A percentile compares a stretch with the other conserved stretches of the same genome.
Conservation (phyloP, 2,329 filamentous ascomycete species). For the Epichloe bromicola region DNA sequence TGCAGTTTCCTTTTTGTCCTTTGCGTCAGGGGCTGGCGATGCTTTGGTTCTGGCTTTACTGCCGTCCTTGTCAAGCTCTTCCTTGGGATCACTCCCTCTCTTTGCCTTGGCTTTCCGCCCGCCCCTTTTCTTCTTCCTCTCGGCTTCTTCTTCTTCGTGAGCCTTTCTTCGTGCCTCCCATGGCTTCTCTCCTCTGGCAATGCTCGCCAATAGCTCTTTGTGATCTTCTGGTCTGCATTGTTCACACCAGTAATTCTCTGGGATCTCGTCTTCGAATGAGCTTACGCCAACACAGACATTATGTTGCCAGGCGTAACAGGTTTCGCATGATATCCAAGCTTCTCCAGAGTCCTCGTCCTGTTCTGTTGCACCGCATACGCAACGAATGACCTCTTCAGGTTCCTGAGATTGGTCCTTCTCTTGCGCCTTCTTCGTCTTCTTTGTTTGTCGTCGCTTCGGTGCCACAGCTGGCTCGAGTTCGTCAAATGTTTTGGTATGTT, state of each 20-base stretch:
- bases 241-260: constrained; percentile 86
- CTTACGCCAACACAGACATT: constrained; percentile 87
- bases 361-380: constrained; percentile 79
- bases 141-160: constrained; percentile 50
- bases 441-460: constrained; percentile 39
- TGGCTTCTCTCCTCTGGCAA: constrained; percentile 68
- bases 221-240: constrained; percentile 76
- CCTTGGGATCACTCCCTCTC: constrained; percentile 50
- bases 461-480: constrained; percentile 47
- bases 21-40: constrained; percentile 30
- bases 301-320: constrained; percentile 90
- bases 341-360: constrained; percentile 77
- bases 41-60: constrained; percentile 20
- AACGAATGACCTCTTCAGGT: constrained; percentile 68
- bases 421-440: constrained; percentile 47
- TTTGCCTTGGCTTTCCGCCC: constrained; percentile 53
- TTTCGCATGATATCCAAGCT: constrained; percentile 92
- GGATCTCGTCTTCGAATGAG: constrained; percentile 63
- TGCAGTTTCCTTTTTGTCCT: constrained; percentile 33
- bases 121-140: constrained; percentile 42
- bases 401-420: constrained; percentile 44
- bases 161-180: constrained; percentile 62
- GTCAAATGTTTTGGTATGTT: constrained; percentile 81
- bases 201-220: constrained; percentile 63
- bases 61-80: constrained; percentile 40